phyloP scores from a whole-genome alignment of 2,329 filamentous ascomycete species.

The Microcyclosporella mali region DNA sequence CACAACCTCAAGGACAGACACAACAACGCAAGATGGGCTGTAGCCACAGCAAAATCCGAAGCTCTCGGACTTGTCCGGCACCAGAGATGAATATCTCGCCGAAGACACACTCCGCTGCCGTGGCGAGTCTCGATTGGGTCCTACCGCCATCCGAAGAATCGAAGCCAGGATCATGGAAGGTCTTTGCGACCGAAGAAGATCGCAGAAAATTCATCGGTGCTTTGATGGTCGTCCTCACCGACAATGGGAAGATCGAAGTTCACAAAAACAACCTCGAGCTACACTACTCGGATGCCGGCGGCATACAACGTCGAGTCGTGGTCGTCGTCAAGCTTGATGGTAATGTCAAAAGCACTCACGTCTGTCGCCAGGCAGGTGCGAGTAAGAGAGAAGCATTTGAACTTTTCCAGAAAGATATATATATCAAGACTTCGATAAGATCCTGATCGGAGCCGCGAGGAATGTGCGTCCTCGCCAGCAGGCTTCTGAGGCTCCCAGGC shows the following conservation, averaged over 20 bases:
- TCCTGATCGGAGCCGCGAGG: too few relatives aligned
- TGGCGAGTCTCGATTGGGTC: constrained; percentile 6
- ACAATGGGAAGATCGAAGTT: constrained; percentile 11
- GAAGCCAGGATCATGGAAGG: constrained; percentile 6
- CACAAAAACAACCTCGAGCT: constrained; percentile 5
- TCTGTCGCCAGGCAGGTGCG: background rate
- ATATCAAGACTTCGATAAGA: too few relatives aligned
- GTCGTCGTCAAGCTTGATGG: constrained; percentile 10
- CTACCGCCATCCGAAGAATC: constrained; percentile 7
- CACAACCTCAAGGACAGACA: too few relatives aligned
- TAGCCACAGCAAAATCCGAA: background rate
- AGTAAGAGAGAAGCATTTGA: too few relatives aligned
- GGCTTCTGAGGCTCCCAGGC: too few relatives aligned
- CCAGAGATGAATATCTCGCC: background rate
- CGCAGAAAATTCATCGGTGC: constrained; percentile 15
- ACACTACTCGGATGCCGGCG: constrained; percentile 5
- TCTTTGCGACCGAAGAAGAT: constrained; percentile 10
- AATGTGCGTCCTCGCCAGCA: too few relatives aligned
- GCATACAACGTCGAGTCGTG: constrained; percentile 6
- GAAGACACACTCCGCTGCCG: constrained; percentile 1
- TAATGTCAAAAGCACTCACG: background rate
- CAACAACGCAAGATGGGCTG: constrained; percentile 1
- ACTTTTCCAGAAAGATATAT: too few relatives aligned
- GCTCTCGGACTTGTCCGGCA: background rate
- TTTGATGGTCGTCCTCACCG: constrained; percentile 13